phyloP scores from a whole-genome alignment of 768 basidiomycete genomes.

The Chalciporus sphaerocephalus region DNA sequence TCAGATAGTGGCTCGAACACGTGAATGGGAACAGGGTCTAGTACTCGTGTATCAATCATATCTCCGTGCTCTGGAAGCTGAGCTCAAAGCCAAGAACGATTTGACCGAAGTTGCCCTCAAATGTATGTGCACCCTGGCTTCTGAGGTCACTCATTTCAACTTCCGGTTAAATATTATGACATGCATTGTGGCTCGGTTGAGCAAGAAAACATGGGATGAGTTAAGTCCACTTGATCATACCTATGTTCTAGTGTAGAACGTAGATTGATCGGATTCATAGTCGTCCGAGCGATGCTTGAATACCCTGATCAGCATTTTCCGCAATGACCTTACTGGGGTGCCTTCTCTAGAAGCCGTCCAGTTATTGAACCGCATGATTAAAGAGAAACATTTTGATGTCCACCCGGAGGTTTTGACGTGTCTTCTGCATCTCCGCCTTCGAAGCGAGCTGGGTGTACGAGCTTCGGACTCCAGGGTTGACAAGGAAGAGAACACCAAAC shows the following conservation, averaged over 20 bases:
- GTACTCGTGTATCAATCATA: constrained; percentile 86
- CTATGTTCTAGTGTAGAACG: constrained; percentile 4
- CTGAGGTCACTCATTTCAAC: constrained; percentile 92
- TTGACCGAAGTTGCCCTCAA: constrained; percentile 67
- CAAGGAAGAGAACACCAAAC: constrained; percentile 43
- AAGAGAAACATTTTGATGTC: constrained; percentile 85
- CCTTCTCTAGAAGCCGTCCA: constrained; percentile 88
- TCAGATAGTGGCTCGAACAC: constrained; percentile 82
- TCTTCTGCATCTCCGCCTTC: constrained; percentile 79
- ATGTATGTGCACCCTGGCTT: constrained; percentile 83
- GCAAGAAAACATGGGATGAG: constrained; percentile 84
- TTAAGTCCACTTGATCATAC: constrained; percentile 41
- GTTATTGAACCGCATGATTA: constrained; percentile 91
- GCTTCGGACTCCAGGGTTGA: constrained; percentile 69
- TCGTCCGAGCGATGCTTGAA: constrained; percentile 81
- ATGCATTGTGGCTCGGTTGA: constrained; percentile 75
- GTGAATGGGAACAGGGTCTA: constrained; percentile 96
- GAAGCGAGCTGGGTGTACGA: constrained; percentile 77
- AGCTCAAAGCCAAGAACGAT: constrained; percentile 77
- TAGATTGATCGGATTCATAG: constrained; percentile 38
- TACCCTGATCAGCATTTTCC: constrained; percentile 78
- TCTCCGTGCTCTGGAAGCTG: constrained; percentile 77
- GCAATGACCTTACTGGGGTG: constrained; percentile 71
- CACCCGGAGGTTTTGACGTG: constrained; percentile 86
- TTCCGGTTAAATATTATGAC: constrained; percentile 91